These are phyloP conservation scores for Pleurotus salmoneostramineus DNA, from an alignment of 768 basidiomycete genomes.

Conservation along the genomic window DNA sequence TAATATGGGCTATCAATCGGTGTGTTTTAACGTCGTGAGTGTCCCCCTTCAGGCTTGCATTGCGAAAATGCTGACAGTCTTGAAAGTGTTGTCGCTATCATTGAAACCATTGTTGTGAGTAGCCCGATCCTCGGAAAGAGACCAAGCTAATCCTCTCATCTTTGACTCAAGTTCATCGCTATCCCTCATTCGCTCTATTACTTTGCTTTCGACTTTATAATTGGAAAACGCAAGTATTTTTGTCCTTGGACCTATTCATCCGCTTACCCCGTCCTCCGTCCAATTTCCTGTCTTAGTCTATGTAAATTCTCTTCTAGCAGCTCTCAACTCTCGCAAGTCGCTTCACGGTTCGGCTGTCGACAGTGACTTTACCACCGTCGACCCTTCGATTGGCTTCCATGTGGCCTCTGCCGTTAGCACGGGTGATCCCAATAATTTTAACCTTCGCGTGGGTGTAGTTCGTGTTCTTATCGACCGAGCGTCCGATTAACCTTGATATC, in stretches of 20 bases:
- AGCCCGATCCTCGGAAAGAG: neutral
- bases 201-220: slow-evolving; percentile 46
- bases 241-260: neutral
- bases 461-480: neutral
- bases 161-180: slow-evolving; percentile 27
- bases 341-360: slow-evolving; percentile 17
- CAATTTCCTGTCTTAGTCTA: slow-evolving; percentile 28
- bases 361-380: slow-evolving; percentile 16
- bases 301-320: slow-evolving; percentile 41
- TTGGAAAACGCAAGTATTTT: slow-evolving; percentile 40
- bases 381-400: slow-evolving; percentile 30
- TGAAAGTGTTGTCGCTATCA: slow-evolving; percentile 31
- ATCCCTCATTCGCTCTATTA: slow-evolving; percentile 41
- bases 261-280: neutral
- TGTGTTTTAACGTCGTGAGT: slow-evolving; percentile 50
- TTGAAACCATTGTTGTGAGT: slow-evolving; percentile 32
- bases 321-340: slow-evolving; percentile 37
- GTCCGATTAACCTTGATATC: neutral
- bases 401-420: slow-evolving; percentile 22
- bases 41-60: neutral
- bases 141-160: neutral
- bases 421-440: slow-evolving; percentile 15
- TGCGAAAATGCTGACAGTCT: neutral
- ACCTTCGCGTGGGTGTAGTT: neutral
- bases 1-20: slow-evolving; percentile 46